Percentiles rank a stretch among this genome's conserved stretches.
These are phyloP conservation scores for Pittosporum tobira DNA, from an alignment of 129 eudicot genomes.

Conservation along the genomic window DNA sequence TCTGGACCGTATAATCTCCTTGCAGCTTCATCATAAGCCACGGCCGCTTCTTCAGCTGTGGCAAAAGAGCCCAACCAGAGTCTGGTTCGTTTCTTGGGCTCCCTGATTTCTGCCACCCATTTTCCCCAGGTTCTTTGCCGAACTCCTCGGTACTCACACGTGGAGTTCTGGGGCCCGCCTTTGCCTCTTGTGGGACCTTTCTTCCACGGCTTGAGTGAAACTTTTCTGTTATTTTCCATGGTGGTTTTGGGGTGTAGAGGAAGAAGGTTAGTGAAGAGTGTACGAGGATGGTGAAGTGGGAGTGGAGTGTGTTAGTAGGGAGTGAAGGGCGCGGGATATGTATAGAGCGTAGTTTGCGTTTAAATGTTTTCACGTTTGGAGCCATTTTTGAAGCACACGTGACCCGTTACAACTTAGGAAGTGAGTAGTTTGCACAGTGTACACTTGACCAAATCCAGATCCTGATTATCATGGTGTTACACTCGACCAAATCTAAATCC, in stretches of 20 bases:
- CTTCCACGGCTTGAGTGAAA: conserved; percentile 84
- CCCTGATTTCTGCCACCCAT: conserved; percentile 96
- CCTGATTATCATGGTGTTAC: too few species aligned
- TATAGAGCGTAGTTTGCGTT: conserved; percentile 34
- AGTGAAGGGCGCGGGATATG: conserved; percentile 65
- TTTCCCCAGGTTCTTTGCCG: conserved; percentile 95
- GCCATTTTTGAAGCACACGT: conserved; percentile 43
- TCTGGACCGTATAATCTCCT: conserved; percentile 83
- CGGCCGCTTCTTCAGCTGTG: conserved; percentile 92
- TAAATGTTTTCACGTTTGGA: conserved; percentile 82
- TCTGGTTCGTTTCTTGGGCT: conserved; percentile 78
- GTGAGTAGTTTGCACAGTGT: conserved; percentile 12
- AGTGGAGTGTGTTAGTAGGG: conserved; percentile 21
- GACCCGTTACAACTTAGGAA: conserved; percentile 58
- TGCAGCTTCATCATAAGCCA: conserved; percentile 95
- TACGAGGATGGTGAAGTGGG: conserved; percentile 12
- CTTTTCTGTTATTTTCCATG: conserved; percentile 59
- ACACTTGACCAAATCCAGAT: background rate
- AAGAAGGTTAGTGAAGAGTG: conserved; percentile 18
- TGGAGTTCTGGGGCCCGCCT: conserved; percentile 92
- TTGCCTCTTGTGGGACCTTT: conserved; percentile 94
- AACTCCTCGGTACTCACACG: conserved; percentile 80
- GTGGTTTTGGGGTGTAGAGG: conserved; percentile 5
- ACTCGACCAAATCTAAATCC: too few species aligned
- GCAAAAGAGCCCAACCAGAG: conserved; percentile 89